Evolutionary conservation across 2,329 filamentous ascomycete species (phyloP).

Genomic region (Alternaria sp.): DNA sequence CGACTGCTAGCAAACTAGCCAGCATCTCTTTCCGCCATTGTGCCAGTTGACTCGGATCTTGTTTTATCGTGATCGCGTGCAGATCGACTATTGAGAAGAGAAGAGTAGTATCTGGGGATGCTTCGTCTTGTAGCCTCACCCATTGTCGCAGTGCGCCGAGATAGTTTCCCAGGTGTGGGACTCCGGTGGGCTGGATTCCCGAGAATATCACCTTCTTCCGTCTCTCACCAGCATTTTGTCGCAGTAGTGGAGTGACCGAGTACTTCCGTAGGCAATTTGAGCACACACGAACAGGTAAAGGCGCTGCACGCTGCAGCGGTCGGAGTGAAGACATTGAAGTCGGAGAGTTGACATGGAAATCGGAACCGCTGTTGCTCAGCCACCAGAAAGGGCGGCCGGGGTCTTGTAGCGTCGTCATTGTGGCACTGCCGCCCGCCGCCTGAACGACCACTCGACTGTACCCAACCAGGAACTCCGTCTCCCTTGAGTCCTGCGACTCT

Average conservation of each 20-base stretch:
- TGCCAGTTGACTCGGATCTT: slow-evolving; percentile 68
- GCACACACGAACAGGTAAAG: slow-evolving; percentile 16
- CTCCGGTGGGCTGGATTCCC: slow-evolving; percentile 93
- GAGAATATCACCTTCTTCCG: slow-evolving; percentile 73
- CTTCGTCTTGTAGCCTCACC: slow-evolving; percentile 77
- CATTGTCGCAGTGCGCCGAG: slow-evolving; percentile 88
- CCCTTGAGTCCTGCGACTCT: slow-evolving; percentile 15
- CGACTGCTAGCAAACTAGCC: slow-evolving; percentile 82
- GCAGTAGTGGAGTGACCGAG: slow-evolving; percentile 7
- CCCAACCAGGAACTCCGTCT: slow-evolving; percentile 23
- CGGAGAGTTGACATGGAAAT: slow-evolving; percentile 6
- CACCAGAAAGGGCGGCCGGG: slow-evolving; percentile 25
- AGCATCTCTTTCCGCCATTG: slow-evolving; percentile 76
- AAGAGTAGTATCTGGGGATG: slow-evolving; percentile 66
- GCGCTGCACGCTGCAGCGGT: slow-evolving; percentile 31
- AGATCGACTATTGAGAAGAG: slow-evolving; percentile 91
- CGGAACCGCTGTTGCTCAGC: slow-evolving; percentile 23
- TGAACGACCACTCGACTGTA: slow-evolving; percentile 18
- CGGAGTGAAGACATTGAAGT: slow-evolving; percentile 36
- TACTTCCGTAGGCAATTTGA: slow-evolving; percentile 21
- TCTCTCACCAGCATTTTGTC: background rate
- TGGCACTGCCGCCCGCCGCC: slow-evolving; percentile 34
- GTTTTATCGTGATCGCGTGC: slow-evolving; percentile 83
- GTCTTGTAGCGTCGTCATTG: slow-evolving; percentile 39
- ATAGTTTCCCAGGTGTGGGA: slow-evolving; percentile 96